Evolutionary conservation across 805 yeast species (phyloP).

Genomic region (Tetrapisispora iriomotensis): DNA sequence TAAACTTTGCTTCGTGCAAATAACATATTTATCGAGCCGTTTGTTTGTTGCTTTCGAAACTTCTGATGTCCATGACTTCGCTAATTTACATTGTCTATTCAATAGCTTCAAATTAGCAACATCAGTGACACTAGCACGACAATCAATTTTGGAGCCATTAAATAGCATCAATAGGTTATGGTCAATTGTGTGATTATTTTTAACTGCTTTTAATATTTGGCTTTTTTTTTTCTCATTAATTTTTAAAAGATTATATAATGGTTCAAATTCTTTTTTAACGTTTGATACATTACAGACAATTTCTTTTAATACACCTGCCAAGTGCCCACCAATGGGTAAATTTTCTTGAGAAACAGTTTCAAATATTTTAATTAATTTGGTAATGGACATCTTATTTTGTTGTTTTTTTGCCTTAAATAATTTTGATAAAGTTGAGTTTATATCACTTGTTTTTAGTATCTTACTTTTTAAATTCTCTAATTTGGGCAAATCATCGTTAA

Average conservation of each 20-base stretch:
- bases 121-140: constrained; percentile 26
- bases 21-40: not conserved
- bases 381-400: constrained; percentile 6
- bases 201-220: constrained; percentile 4
- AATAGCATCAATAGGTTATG: constrained; percentile 11
- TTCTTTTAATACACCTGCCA: constrained; percentile 8
- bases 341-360: constrained; percentile 6
- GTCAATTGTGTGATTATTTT: constrained; percentile 4
- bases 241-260: constrained; percentile 8
- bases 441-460: constrained; percentile 13
- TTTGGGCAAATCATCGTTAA: constrained; percentile 12
- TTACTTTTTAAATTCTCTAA: constrained; percentile 11
- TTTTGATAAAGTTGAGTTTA: constrained; percentile 7
- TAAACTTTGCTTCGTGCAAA: not conserved
- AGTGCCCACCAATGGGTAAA: constrained; percentile 15
- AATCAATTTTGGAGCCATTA: constrained; percentile 25
- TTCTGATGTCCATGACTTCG: constrained; percentile 9
- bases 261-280: constrained; percentile 9
- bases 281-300: constrained; percentile 9
- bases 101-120: constrained; percentile 18
- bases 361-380: constrained; percentile 7
- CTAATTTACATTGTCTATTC: constrained; percentile 6
- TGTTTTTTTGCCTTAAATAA: constrained; percentile 9
- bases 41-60: not conserved
- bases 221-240: constrained; percentile 9